These are phyloP conservation scores for Meira nashicola DNA, from an alignment of 1,284 basidiomycete species.

Conservation along the genomic window DNA sequence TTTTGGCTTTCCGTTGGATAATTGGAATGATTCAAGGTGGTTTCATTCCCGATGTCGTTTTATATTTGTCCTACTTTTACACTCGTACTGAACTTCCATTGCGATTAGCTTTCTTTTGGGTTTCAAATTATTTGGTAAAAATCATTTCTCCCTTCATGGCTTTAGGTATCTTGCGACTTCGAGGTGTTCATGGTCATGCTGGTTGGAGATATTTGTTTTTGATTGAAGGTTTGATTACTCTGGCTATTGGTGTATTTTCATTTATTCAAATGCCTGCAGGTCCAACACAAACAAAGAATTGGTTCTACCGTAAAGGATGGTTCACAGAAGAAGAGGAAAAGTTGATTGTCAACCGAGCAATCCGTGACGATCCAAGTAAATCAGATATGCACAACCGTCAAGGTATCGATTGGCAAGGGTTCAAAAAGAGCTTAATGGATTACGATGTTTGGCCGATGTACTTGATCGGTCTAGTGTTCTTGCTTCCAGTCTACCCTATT, in stretches of 20 bases:
- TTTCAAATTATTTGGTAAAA: slow-evolving; percentile 59
- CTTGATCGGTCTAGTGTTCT: slow-evolving; percentile 9
- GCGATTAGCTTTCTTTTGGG: slow-evolving; percentile 66
- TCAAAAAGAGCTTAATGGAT: slow-evolving; percentile 8
- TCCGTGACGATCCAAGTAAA: slow-evolving; percentile 66
- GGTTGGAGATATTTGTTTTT: slow-evolving; percentile 51
- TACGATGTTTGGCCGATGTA: slow-evolving; percentile 18
- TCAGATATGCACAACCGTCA: slow-evolving; percentile 70
- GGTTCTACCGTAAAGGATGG: slow-evolving; percentile 9
- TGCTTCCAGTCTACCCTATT: slow-evolving; percentile 9
- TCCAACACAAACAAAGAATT: slow-evolving; percentile 54
- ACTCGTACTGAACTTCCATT: slow-evolving; percentile 57
- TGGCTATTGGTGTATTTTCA: slow-evolving; percentile 60
- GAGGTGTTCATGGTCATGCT: slow-evolving; percentile 60
- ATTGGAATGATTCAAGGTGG: slow-evolving; percentile 59
- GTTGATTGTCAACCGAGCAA: slow-evolving; percentile 57
- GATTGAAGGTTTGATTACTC: slow-evolving; percentile 45
- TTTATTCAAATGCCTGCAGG: slow-evolving; percentile 68
- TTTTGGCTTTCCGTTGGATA: slow-evolving; percentile 14
- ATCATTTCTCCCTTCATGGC: slow-evolving; percentile 65
- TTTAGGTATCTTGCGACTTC: slow-evolving; percentile 63
- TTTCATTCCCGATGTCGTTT: slow-evolving; percentile 52
- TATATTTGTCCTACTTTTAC: slow-evolving; percentile 53
- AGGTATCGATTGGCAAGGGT: slow-evolving; percentile 46
- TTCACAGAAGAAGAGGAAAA: slow-evolving; percentile 13